phyloP scores from a whole-genome alignment of 371 early-diverging fungal genomes.

The Apophysomyces trapeziformis region DNA sequence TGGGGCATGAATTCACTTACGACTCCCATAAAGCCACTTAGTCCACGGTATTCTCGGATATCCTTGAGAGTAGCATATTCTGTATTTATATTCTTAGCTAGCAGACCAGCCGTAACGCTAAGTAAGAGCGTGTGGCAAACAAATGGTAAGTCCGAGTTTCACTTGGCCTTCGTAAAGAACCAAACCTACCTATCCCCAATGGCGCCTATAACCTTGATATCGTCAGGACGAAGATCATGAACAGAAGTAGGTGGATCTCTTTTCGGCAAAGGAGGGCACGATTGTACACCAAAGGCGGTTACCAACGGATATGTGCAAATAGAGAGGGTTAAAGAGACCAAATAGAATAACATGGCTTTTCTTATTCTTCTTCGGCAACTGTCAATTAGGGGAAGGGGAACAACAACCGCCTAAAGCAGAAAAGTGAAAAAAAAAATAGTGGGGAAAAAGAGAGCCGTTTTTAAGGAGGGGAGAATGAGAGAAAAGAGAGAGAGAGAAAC shows the following conservation, averaged over 20 bases:
- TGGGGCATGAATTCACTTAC: conserved; percentile 16
- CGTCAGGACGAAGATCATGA: conserved; percentile 22
- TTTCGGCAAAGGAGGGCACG: conserved; percentile 8
- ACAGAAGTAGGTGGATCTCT: conserved; percentile 18
- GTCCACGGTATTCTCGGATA: conserved; percentile 38
- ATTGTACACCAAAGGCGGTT: not conserved
- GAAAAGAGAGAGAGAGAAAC: not conserved
- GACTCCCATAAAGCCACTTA: conserved; percentile 37
- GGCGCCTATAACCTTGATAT: conserved; percentile 26
- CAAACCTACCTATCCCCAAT: conserved; percentile 38
- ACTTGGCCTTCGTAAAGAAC: not conserved
- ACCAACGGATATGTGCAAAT: not conserved
- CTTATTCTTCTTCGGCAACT: not conserved
- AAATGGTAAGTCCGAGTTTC: not conserved
- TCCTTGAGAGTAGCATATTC: conserved; percentile 16
- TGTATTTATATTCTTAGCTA: conserved; percentile 29
- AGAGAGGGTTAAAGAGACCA: not conserved
- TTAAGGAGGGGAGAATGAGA: not conserved
- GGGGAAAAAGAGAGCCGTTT: not conserved
- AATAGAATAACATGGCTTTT: not conserved
- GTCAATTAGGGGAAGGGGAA: not conserved
- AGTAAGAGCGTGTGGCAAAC: not conserved
- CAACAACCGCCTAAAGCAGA: too few species aligned
- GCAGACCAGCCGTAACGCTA: conserved; percentile 40
- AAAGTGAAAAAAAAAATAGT: too few species aligned